phyloP scores from a whole-genome alignment of 805 yeast genomes.

The Tetrapisispora fleetii region DNA sequence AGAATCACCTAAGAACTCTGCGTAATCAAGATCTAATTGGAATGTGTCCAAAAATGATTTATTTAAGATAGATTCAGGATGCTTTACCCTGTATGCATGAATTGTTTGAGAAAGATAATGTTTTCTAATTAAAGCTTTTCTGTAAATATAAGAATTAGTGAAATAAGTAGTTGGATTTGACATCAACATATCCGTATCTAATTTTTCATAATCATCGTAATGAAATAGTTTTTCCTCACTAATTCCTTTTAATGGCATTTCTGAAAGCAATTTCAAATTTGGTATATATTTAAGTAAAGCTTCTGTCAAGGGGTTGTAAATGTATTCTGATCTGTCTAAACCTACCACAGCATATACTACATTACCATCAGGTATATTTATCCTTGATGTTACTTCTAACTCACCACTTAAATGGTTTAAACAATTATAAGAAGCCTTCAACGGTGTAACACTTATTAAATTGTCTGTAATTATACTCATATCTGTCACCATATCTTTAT shows the following conservation, averaged over 20 bases:
- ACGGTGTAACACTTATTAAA: constrained; percentile 55
- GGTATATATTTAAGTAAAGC: constrained; percentile 30
- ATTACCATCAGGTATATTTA: not conserved
- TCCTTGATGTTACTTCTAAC: constrained; percentile 4
- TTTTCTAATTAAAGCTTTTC: constrained; percentile 87
- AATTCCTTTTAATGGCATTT: constrained; percentile 8
- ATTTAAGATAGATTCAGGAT: constrained; percentile 55
- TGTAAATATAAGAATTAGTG: constrained; percentile 71
- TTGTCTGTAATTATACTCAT: constrained; percentile 61
- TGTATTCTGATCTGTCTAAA: constrained; percentile 31
- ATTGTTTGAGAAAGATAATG: constrained; percentile 82
- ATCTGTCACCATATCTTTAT: constrained; percentile 35
- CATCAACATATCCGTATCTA: constrained; percentile 56
- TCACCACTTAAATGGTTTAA: constrained; percentile 14
- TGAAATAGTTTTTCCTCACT: constrained; percentile 42
- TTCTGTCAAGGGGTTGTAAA: constrained; percentile 31
- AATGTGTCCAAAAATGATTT: constrained; percentile 64
- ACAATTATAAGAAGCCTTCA: constrained; percentile 59
- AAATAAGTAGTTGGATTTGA: constrained; percentile 38
- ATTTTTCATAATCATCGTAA: constrained; percentile 82
- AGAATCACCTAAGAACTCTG: constrained; percentile 90
- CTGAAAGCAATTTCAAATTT: constrained; percentile 25
- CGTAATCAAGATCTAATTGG: constrained; percentile 83
- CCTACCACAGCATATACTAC: constrained; percentile 18
- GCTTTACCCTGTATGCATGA: constrained; percentile 60